These are phyloP conservation scores for Penicillium canariense DNA, from an alignment of 495 filamentous ascomycete species.

Conservation along the genomic window DNA sequence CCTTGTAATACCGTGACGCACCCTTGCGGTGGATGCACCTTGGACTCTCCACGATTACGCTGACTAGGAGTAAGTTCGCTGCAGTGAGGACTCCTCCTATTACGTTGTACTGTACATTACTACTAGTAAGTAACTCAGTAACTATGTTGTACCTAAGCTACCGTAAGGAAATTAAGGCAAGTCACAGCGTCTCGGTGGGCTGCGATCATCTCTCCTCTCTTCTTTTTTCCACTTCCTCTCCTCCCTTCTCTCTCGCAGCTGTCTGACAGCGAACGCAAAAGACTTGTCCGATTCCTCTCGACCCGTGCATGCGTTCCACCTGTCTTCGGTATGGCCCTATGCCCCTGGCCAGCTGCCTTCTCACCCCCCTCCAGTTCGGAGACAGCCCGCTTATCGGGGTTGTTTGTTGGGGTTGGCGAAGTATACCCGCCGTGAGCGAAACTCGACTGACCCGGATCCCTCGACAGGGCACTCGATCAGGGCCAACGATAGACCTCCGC, in stretches of 20 bases:
- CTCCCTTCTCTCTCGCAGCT: conserved; percentile 3
- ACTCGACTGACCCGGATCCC: background rate
- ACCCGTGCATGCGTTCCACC: conserved; percentile 2
- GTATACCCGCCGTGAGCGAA: conserved; percentile 5
- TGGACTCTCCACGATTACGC: conserved; percentile 11
- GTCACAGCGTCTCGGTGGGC: conserved; percentile 22
- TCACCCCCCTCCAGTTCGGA: conserved; percentile 5
- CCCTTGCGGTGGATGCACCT: conserved; percentile 11
- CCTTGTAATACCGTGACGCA: conserved; percentile 18
- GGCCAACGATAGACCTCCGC: conserved; percentile 7
- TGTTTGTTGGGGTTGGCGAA: conserved; percentile 4
- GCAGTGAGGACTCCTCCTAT: background rate
- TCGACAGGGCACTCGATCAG: conserved; percentile 4
- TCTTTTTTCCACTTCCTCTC: conserved; percentile 10
- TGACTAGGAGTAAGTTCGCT: conserved; percentile 12
- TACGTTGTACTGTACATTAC: background rate
- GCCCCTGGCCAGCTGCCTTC: background rate
- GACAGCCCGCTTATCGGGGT: conserved; percentile 2
- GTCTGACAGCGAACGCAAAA: background rate
- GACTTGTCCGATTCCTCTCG: background rate
- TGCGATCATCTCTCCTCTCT: conserved; percentile 19
- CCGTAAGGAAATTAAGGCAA: background rate
- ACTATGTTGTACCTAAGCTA: background rate
- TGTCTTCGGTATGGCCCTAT: conserved; percentile 6
- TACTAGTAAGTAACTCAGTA: background rate